A percentile compares a stretch with the other conserved stretches of the same genome.
phyloP scores from a whole-genome alignment of 805 yeast species.

The Kodamaea lidongshanica region DNA sequence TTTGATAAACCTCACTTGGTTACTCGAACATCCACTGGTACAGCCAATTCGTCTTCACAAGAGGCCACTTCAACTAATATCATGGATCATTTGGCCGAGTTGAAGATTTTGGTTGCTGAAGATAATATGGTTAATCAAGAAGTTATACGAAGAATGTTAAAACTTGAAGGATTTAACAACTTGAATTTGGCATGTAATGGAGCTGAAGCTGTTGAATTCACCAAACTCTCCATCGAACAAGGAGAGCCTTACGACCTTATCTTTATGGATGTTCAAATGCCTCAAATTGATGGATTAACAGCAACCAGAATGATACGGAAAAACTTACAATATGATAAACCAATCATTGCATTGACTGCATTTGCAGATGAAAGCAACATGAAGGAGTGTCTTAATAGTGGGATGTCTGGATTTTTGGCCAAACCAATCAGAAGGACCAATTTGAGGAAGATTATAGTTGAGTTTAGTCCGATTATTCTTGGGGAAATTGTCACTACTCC shows the following conservation, averaged over 20 bases:
- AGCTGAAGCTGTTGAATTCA: slow-evolving; percentile 71
- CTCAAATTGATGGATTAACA: slow-evolving; percentile 79
- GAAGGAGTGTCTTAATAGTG: slow-evolving; percentile 77
- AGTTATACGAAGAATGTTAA: slow-evolving; percentile 83
- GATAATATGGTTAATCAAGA: slow-evolving; percentile 93
- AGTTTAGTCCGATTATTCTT: slow-evolving; percentile 36
- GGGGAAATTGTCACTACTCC: slow-evolving; percentile 32
- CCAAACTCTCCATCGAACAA: slow-evolving; percentile 41
- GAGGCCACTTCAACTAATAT: slow-evolving; percentile 15
- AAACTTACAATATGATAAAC: slow-evolving; percentile 54
- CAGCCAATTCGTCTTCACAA: slow-evolving; percentile 29
- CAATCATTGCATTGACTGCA: slow-evolving; percentile 92
- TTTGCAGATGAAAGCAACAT: slow-evolving; percentile 91
- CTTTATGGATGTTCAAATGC: slow-evolving; percentile 98
- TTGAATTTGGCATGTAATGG: slow-evolving; percentile 86
- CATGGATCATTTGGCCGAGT: slow-evolving; percentile 24
- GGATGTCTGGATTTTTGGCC: slow-evolving; percentile 87
- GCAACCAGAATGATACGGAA: slow-evolving; percentile 73
- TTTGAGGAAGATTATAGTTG: slow-evolving; percentile 49
- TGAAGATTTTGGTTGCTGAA: slow-evolving; percentile 78
- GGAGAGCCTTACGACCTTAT: slow-evolving; percentile 57
- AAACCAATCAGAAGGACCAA: slow-evolving; percentile 79
- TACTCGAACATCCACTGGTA: slow-evolving; percentile 46
- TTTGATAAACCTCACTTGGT: slow-evolving; percentile 41
- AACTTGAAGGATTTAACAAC: slow-evolving; percentile 68